Percentiles rank a stretch among this genome's conserved stretches.
Conservation (phyloP, 371 early-diverging fungal genomes). For the Basidiobolus meristosporus region DNA sequence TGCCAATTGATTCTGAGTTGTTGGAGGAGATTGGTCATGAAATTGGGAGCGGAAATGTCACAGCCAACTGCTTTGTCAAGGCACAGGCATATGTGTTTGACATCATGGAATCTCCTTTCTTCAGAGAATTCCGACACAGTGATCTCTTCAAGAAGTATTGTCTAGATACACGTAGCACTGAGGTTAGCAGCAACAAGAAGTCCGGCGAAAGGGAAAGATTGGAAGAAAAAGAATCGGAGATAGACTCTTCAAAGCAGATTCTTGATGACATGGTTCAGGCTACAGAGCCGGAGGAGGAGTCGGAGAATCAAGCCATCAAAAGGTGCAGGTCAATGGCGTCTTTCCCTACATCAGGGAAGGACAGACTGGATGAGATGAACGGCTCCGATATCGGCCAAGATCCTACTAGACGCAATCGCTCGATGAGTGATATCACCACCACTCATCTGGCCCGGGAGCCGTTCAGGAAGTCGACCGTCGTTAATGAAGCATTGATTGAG, state of each 20-base stretch:
- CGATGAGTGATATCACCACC: too few species aligned
- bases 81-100: constrained; percentile 2
- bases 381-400: too few species aligned
- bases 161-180: background rate
- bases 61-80: constrained; percentile 2
- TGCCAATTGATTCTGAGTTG: background rate
- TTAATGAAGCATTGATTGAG: background rate
- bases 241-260: too few species aligned
- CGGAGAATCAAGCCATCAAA: background rate
- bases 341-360: background rate
- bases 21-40: background rate
- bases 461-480: too few species aligned
- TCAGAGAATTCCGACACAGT: background rate
- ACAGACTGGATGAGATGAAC: background rate
- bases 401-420: too few species aligned
- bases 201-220: too few species aligned
- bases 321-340: background rate
- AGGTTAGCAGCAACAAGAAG: too few species aligned
- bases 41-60: constrained; percentile 2
- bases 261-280: too few species aligned
- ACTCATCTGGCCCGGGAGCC: too few species aligned
- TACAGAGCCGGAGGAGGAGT: constrained; percentile 1
- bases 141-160: constrained; percentile 2
- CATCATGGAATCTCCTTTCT: background rate
- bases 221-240: too few species aligned